Conservation (phyloP, 345 rosid genomes). For the Citrus hindsii region DNA sequence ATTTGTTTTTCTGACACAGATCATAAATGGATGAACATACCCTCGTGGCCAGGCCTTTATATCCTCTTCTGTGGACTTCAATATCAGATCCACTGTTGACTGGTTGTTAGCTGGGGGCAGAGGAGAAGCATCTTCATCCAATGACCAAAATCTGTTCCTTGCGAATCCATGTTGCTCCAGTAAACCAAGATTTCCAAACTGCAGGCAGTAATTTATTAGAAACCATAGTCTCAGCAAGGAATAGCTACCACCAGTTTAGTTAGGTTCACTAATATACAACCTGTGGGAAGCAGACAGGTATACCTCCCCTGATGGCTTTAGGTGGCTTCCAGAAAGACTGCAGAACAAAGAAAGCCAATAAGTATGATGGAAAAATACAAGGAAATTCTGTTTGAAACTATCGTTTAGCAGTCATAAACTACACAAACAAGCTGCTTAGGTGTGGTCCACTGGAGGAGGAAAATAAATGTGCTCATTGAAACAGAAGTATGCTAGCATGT, state of each 20-base stretch:
- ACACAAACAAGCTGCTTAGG: neutral
- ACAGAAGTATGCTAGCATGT: neutral
- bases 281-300: conserved; percentile 92
- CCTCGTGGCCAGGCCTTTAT: conserved; percentile 78
- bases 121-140: conserved; percentile 82
- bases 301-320: conserved; percentile 81
- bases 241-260: neutral
- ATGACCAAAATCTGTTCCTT: conserved; percentile 71
- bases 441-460: neutral
- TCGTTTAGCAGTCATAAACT: neutral
- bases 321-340: conserved; percentile 74
- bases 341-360: conserved; percentile 7
- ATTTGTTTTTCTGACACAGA: conserved; percentile 1
- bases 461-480: neutral
- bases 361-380: neutral
- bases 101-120: conserved; percentile 64
- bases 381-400: conserved; percentile 1
- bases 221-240: neutral
- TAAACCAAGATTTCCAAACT: conserved; percentile 80
- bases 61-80: conserved; percentile 80
- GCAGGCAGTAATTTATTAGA: conserved; percentile 19
- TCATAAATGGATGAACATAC: conserved; percentile 35
- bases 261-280: conserved; percentile 35
- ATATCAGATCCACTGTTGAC: conserved; percentile 71
- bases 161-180: conserved; percentile 92